These are phyloP conservation scores for Entoloma clypeatum DNA, from an alignment of 1,284 basidiomycete species.

Conservation along the genomic window DNA sequence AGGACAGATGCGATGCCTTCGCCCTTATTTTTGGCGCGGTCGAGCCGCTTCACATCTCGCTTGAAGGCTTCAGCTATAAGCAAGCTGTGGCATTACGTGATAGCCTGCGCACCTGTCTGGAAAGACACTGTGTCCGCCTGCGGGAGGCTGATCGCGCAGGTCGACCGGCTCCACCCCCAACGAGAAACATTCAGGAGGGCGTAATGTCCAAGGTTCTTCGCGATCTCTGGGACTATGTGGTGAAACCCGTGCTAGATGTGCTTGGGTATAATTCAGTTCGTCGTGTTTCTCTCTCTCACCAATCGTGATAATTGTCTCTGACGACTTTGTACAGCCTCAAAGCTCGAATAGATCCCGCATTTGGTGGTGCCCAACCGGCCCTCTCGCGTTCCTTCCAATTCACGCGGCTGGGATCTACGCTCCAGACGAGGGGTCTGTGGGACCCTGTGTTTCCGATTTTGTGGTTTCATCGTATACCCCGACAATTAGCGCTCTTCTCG, in stretches of 20 bases:
- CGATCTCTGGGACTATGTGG: too few species aligned
- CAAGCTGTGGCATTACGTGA: neutral
- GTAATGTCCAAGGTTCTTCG: too few species aligned
- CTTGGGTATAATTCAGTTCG: too few species aligned
- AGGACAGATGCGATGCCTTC: constrained; percentile 15
- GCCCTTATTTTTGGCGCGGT: constrained; percentile 10
- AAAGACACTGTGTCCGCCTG: neutral
- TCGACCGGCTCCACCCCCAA: too few species aligned
- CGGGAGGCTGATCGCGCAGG: neutral
- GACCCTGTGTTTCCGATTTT: constrained; percentile 3
- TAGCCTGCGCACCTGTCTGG: neutral
- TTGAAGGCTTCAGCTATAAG: neutral
- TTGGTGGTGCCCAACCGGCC: too few species aligned
- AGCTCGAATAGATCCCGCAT: too few species aligned
- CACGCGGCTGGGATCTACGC: too few species aligned
- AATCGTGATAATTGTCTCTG: too few species aligned
- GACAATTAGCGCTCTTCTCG: constrained; percentile 6
- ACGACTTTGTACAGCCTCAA: too few species aligned
- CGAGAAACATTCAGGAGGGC: too few species aligned
- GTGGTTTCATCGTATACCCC: constrained; percentile 14
- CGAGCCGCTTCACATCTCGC: constrained; percentile 11
- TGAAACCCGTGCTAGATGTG: too few species aligned
- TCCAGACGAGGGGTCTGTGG: neutral
- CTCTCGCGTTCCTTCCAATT: neutral
- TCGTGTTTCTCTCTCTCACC: too few species aligned